Percentiles rank a stretch among this genome's conserved stretches.
Evolutionary conservation across 208 protist species (phyloP).

Genomic region (Crithidia fasciculata): DNA sequence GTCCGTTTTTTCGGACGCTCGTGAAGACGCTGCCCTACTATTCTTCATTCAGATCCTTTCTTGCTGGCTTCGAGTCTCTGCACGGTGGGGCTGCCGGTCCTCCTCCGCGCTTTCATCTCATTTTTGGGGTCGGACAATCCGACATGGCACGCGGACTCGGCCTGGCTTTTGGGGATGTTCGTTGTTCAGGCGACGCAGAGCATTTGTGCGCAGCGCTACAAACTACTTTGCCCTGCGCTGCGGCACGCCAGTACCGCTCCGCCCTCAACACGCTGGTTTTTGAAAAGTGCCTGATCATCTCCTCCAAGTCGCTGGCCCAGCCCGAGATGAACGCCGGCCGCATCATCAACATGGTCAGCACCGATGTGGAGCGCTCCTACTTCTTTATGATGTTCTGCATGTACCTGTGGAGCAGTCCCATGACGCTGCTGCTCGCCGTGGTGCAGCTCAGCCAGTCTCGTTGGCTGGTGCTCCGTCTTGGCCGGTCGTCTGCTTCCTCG

Average conservation of each 20-base stretch:
- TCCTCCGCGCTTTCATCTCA: constrained; percentile 56
- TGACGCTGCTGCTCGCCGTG: constrained; percentile 65
- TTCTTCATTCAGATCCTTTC: constrained; percentile 53
- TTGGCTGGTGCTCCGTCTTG: constrained; percentile 65
- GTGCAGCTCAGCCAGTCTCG: constrained; percentile 48
- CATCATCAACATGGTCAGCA: constrained; percentile 82
- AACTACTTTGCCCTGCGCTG: constrained; percentile 51
- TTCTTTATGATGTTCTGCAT: constrained; percentile 70
- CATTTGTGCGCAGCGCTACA: constrained; percentile 57
- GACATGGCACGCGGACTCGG: constrained; percentile 45
- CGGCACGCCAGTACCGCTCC: constrained; percentile 51
- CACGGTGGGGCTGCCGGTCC: constrained; percentile 51
- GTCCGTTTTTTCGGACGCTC: constrained; percentile 22
- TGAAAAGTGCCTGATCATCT: constrained; percentile 70
- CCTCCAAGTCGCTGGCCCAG: constrained; percentile 32
- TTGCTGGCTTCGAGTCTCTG: constrained; percentile 53
- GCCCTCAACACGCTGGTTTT: constrained; percentile 72
- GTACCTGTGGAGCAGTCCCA: constrained; percentile 68
- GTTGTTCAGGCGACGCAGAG: constrained; percentile 38
- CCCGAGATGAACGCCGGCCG: constrained; percentile 76
- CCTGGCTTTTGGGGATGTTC: constrained; percentile 41
- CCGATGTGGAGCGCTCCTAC: constrained; percentile 40
- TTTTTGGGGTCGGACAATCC: constrained; percentile 18
- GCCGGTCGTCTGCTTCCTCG: constrained; percentile 57
- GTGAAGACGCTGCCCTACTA: constrained; percentile 41